Percentiles rank a stretch among this genome's conserved stretches.
phyloP scores from a whole-genome alignment of 306 rosid species.

The Gleditsia sinensis region DNA sequence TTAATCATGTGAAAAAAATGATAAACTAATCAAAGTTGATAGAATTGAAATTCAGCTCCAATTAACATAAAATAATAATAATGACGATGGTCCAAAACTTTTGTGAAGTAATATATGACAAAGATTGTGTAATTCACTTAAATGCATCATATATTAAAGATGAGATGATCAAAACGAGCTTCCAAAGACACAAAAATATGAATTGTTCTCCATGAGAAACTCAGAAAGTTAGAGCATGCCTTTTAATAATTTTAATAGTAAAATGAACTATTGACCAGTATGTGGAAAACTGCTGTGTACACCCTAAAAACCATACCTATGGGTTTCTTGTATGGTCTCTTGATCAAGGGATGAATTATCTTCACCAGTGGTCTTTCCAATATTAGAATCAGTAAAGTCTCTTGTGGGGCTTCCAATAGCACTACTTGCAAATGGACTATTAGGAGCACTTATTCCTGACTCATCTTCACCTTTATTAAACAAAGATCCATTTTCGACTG shows the following conservation, averaged over 20 bases:
- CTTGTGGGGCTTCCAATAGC: constrained; percentile 70
- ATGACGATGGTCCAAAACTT: constrained; percentile 5
- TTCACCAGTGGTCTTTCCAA: constrained; percentile 54
- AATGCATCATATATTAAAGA: constrained; percentile 4
- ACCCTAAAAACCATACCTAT: constrained; percentile 59
- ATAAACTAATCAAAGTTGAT: background rate
- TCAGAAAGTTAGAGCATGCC: background rate
- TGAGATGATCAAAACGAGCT: background rate
- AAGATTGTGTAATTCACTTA: background rate
- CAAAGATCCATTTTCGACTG: constrained; percentile 72
- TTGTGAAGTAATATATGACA: background rate
- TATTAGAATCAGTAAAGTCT: constrained; percentile 56
- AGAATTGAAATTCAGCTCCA: background rate
- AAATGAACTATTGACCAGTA: constrained; percentile 20
- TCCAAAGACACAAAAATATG: constrained; percentile 23
- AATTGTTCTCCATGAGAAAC: background rate
- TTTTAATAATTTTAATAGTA: constrained; percentile 2
- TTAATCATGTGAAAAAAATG: background rate
- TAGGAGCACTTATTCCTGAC: constrained; percentile 68
- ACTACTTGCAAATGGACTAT: constrained; percentile 77
- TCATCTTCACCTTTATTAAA: constrained; percentile 63
- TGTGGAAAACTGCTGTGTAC: constrained; percentile 17
- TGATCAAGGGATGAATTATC: constrained; percentile 71
- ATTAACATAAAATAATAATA: background rate
- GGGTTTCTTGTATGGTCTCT: constrained; percentile 49